phyloP scores from a whole-genome alignment of 2,329 filamentous ascomycete genomes.

The Clonostachys sp. region DNA sequence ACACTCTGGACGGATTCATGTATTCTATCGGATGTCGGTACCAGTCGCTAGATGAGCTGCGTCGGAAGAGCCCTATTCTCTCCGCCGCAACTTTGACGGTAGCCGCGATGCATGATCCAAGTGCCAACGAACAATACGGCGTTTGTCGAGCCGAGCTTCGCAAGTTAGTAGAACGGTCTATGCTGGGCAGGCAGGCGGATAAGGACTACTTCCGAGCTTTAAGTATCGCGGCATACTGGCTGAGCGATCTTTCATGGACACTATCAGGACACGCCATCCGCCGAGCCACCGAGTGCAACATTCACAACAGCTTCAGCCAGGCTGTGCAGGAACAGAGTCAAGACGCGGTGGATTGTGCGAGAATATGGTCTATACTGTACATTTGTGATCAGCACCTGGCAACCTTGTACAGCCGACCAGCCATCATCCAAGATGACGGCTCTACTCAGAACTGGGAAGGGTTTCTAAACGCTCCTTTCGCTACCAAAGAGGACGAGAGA shows the following conservation, averaged over 20 bases:
- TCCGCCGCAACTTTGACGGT: slow-evolving; percentile 53
- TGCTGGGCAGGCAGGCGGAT: slow-evolving; percentile 25
- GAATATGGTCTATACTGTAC: slow-evolving; percentile 58
- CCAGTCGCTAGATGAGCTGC: slow-evolving; percentile 42
- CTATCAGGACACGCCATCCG: slow-evolving; percentile 50
- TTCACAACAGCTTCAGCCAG: slow-evolving; percentile 34
- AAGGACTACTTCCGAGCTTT: slow-evolving; percentile 53
- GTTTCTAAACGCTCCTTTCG: slow-evolving; percentile 45
- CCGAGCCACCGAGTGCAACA: slow-evolving; percentile 40
- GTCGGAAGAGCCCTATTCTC: slow-evolving; percentile 50
- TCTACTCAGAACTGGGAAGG: slow-evolving; percentile 53
- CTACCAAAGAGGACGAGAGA: slow-evolving; percentile 49
- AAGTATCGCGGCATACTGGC: slow-evolving; percentile 58
- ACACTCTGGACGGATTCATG: slow-evolving; percentile 43
- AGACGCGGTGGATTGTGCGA: slow-evolving; percentile 45
- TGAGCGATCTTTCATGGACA: slow-evolving; percentile 59
- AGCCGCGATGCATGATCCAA: slow-evolving; percentile 51
- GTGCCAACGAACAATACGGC: slow-evolving; percentile 44
- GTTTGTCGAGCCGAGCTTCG: slow-evolving; percentile 51
- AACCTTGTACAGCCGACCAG: slow-evolving; percentile 54
- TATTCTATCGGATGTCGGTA: slow-evolving; percentile 46
- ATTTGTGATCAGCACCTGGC: slow-evolving; percentile 59
- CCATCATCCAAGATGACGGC: slow-evolving; percentile 52
- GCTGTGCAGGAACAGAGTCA: slow-evolving; percentile 28
- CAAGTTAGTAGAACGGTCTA: slow-evolving; percentile 41